phyloP scores from a whole-genome alignment of 2,329 filamentous ascomycete species.

The Colletotrichum tabaci region DNA sequence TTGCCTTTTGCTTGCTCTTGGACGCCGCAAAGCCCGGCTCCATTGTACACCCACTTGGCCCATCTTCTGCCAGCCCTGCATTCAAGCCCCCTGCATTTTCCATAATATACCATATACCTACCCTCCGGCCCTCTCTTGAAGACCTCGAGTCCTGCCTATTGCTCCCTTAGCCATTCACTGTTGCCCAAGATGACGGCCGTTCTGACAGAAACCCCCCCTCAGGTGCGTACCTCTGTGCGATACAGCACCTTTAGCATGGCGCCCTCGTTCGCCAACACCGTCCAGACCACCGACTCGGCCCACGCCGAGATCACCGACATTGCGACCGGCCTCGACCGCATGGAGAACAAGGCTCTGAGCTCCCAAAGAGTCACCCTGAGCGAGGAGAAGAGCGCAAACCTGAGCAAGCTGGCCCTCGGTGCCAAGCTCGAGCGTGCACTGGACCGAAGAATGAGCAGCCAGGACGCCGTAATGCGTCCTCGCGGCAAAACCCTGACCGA shows the following conservation, averaged over 20 bases:
- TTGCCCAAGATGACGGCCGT: conserved; percentile 30
- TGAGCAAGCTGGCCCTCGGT: conserved; percentile 89
- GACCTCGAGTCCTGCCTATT: conserved; percentile 3
- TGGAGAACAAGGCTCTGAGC: conserved; percentile 89
- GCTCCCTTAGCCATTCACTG: background rate
- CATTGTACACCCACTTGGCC: conserved; percentile 23
- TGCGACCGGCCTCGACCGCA: conserved; percentile 84
- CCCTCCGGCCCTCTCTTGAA: conserved; percentile 29
- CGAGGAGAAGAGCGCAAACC: conserved; percentile 84
- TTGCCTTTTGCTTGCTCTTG: conserved; percentile 20
- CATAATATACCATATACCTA: conserved; percentile 25
- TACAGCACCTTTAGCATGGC: conserved; percentile 74
- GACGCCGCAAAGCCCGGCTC: conserved; percentile 18
- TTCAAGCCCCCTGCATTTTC: background rate
- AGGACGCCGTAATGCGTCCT: conserved; percentile 88
- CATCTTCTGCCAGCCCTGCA: conserved; percentile 27
- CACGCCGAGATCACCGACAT: conserved; percentile 77
- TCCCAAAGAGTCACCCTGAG: conserved; percentile 86
- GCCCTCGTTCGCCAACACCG: conserved; percentile 72
- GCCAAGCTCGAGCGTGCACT: conserved; percentile 93
- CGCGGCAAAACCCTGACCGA: conserved; percentile 57
- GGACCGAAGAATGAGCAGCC: conserved; percentile 86
- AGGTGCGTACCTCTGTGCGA: conserved; percentile 69
- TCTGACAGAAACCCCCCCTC: conserved; percentile 44
- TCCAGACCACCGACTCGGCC: conserved; percentile 68